These are phyloP conservation scores for Pholiota microspora DNA, from an alignment of 768 basidiomycete genomes.

Conservation along the genomic window DNA sequence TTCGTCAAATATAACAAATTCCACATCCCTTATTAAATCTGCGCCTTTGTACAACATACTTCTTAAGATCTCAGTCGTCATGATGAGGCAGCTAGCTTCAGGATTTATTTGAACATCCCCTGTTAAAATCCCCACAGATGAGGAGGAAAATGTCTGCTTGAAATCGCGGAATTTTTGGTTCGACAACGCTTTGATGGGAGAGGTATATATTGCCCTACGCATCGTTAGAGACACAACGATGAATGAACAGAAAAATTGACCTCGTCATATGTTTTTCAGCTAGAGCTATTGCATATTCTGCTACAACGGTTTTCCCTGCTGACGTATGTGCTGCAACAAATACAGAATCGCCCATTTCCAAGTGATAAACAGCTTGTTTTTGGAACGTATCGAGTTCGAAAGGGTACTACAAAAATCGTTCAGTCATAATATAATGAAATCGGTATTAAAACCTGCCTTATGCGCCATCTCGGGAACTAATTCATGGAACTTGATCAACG, in stretches of 20 bases:
- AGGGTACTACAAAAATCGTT: slow-evolving; percentile 67
- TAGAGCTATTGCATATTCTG: slow-evolving; percentile 96
- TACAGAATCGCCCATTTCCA: slow-evolving; percentile 96
- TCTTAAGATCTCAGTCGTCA: slow-evolving; percentile 97
- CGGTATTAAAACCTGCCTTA: slow-evolving; percentile 49
- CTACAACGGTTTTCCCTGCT: slow-evolving; percentile 99
- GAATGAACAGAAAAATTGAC: slow-evolving; percentile 36
- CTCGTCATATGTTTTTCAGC: slow-evolving; percentile 99
- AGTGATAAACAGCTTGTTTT: slow-evolving; percentile 96
- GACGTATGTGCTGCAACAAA: slow-evolving; percentile 99
- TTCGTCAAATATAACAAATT: slow-evolving; percentile 99
- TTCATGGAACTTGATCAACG: slow-evolving; percentile 84
- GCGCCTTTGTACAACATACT: slow-evolving; percentile 99
- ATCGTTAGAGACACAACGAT: slow-evolving; percentile 35
- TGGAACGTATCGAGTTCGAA: slow-evolving; percentile 99
- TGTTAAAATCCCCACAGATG: slow-evolving; percentile 92
- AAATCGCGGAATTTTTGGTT: slow-evolving; percentile 99
- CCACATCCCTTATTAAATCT: slow-evolving; percentile 96
- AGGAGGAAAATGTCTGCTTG: slow-evolving; percentile 90
- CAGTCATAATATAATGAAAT: neutral
- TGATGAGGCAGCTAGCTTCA: slow-evolving; percentile 94
- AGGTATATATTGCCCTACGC: slow-evolving; percentile 98
- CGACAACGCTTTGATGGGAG: slow-evolving; percentile 96
- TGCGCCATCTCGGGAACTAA: slow-evolving; percentile 97
- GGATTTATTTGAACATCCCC: slow-evolving; percentile 99